These are phyloP conservation scores for Asclepias syriaca DNA, from an alignment of 257 asterid species.

Conservation along the genomic window DNA sequence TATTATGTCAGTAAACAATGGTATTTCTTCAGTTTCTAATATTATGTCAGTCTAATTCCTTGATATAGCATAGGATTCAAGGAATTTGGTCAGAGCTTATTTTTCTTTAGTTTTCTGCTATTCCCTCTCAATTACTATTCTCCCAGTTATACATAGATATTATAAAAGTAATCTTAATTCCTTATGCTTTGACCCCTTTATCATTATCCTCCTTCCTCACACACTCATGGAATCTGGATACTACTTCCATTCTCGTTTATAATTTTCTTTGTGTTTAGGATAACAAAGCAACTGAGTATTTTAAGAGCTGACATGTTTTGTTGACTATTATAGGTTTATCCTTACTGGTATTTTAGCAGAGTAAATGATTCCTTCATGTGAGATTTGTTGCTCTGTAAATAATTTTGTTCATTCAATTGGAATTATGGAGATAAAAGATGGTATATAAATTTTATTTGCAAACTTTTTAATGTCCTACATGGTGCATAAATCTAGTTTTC, in stretches of 20 bases:
- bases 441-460: slow-evolving; percentile 2
- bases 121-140: neutral
- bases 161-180: too few species aligned
- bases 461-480: neutral
- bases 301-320: neutral
- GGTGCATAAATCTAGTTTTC: slow-evolving; percentile 7
- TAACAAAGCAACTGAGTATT: neutral
- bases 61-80: neutral
- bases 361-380: neutral
- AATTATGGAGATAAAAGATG: neutral
- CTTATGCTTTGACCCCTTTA: neutral
- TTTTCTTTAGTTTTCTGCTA: neutral
- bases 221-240: neutral
- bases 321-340: neutral
- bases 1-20: too few species aligned
- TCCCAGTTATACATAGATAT: too few species aligned
- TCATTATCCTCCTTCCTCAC: neutral
- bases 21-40: too few species aligned
- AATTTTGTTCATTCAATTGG: neutral
- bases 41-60: too few species aligned
- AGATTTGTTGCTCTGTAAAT: neutral
- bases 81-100: neutral
- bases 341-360: neutral
- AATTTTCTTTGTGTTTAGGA: slow-evolving; percentile 1
- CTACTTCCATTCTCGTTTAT: neutral